Evolutionary conservation across 371 early-diverging fungal species (phyloP).

Genomic region (Rhizopus sp.): DNA sequence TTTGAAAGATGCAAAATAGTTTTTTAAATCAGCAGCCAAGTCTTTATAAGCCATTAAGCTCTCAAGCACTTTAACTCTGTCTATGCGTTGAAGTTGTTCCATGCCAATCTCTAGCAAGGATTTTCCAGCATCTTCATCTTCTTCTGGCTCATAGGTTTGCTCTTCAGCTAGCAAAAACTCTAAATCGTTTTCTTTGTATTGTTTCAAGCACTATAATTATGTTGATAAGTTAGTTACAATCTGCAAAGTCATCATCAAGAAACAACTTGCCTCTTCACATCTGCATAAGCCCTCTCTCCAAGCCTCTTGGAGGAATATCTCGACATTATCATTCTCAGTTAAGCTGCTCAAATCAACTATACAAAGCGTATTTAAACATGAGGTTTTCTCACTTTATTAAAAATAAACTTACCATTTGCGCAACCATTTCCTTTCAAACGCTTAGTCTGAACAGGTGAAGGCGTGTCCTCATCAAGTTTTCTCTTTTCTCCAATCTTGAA

Average conservation of each 20-base stretch:
- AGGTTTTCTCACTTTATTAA: background rate
- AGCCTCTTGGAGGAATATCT: slow-evolving; percentile 50
- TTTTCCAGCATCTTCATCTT: slow-evolving; percentile 58
- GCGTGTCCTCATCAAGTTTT: slow-evolving; percentile 7
- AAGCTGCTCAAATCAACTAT: slow-evolving; percentile 18
- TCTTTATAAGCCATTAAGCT: slow-evolving; percentile 59
- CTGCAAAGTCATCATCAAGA: background rate
- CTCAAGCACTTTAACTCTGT: slow-evolving; percentile 75
- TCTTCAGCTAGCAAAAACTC: slow-evolving; percentile 41
- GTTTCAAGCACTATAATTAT: slow-evolving; percentile 21
- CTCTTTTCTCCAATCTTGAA: slow-evolving; percentile 13
- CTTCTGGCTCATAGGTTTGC: slow-evolving; percentile 47
- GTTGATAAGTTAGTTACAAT: background rate
- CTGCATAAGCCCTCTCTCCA: slow-evolving; percentile 55
- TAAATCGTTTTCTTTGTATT: slow-evolving; percentile 23
- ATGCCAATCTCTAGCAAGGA: slow-evolving; percentile 79
- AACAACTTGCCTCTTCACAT: slow-evolving; percentile 36
- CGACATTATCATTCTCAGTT: slow-evolving; percentile 26
- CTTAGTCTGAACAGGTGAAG: slow-evolving; percentile 2
- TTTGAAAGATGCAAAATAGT: slow-evolving; percentile 69
- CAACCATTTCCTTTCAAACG: slow-evolving; percentile 11
- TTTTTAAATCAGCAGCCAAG: slow-evolving; percentile 60
- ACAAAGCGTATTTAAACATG: background rate
- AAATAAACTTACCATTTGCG: slow-evolving; percentile 11
- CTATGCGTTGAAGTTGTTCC: slow-evolving; percentile 70